These are phyloP conservation scores for Alternaria gaisen DNA, from an alignment of 2,329 filamentous ascomycete species.

Conservation along the genomic window DNA sequence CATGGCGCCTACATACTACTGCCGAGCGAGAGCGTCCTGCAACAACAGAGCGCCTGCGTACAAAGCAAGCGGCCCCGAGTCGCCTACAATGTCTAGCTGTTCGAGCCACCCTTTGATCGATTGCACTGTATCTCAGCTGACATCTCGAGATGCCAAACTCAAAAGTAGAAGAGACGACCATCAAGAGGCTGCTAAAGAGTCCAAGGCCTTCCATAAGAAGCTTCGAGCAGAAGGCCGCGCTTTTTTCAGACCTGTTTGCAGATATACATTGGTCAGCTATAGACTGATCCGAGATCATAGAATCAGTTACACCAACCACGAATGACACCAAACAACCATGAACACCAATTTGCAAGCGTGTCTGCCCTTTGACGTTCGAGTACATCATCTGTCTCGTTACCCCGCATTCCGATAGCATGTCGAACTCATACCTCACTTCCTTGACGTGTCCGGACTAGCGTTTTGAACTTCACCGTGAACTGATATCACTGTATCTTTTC, in stretches of 20 bases:
- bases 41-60: neutral
- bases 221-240: neutral
- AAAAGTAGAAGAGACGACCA: neutral
- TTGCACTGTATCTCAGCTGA: neutral
- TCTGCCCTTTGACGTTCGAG: neutral
- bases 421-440: neutral
- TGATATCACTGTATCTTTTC: neutral
- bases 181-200: neutral
- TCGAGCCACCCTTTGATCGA: neutral
- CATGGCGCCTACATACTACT: neutral
- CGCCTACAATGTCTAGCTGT: neutral
- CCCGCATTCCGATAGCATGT: neutral
- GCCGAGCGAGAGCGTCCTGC: neutral
- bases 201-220: neutral
- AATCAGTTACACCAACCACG: neutral
- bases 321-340: neutral
- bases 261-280: neutral
- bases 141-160: neutral
- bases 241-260: neutral
- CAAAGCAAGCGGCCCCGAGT: neutral
- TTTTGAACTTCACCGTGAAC: slow-evolving; percentile 14
- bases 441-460: slow-evolving; percentile 10
- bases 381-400: neutral
- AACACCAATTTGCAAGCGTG: neutral
- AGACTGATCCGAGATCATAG: neutral